Conservation (phyloP, 768 basidiomycete genomes). For the Lactifluus echinatus region DNA sequence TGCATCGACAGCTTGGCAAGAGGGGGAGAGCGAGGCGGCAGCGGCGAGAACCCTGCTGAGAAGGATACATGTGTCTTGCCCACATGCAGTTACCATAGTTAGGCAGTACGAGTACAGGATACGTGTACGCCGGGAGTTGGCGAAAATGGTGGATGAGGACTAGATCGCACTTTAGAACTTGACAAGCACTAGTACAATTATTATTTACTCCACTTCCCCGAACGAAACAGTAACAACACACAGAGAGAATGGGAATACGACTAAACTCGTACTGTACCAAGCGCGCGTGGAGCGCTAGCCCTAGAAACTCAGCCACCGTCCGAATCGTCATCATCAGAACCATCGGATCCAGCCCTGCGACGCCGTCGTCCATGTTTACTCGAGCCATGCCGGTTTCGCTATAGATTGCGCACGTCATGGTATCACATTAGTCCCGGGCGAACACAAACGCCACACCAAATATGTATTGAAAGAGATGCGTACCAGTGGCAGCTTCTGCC, state of each 20-base stretch:
- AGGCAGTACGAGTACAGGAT: conserved; percentile 47
- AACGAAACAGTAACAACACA: background rate
- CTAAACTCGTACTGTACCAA: no score
- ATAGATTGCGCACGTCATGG: background rate
- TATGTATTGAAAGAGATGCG: conserved; percentile 16
- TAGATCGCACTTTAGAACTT: background rate
- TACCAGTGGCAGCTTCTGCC: conserved; percentile 82
- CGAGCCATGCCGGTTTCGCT: conserved; percentile 79
- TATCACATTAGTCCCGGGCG: conserved; percentile 20
- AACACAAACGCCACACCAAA: conserved; percentile 10
- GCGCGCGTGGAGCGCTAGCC: background rate
- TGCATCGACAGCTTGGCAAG: conserved; percentile 13
- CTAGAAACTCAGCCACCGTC: conserved; percentile 37
- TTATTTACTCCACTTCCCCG: conserved; percentile 16
- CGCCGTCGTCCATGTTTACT: conserved; percentile 50
- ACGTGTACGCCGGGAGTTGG: conserved; percentile 25
- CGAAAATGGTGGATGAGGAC: conserved; percentile 11
- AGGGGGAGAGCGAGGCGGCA: background rate
- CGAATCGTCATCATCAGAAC: conserved; percentile 63
- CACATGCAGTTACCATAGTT: conserved; percentile 34
- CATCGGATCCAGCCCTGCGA: conserved; percentile 53
- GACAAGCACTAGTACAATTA: conserved; percentile 18
- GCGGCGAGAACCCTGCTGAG: background rate
- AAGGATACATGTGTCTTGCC: conserved; percentile 25
- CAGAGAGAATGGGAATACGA: conserved; percentile 2